These are phyloP conservation scores for Solanum clarkiae DNA, from an alignment of 257 asterid genomes.

Conservation along the genomic window DNA sequence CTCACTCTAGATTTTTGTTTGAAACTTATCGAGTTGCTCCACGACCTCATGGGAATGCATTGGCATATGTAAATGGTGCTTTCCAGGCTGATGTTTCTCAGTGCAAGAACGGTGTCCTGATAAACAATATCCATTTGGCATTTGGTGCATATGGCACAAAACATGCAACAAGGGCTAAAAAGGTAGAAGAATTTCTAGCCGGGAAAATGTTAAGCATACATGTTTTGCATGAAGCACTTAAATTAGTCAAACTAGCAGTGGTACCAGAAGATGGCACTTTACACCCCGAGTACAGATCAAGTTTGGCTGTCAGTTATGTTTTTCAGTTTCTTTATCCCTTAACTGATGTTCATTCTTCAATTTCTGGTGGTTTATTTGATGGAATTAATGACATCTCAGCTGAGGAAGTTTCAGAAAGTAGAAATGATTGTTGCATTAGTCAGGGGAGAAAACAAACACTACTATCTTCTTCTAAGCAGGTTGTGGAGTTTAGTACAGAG, in stretches of 20 bases:
- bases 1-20: conserved; percentile 22
- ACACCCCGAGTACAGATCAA: conserved; percentile 37
- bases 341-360: not conserved
- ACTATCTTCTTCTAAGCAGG: conserved; percentile 49
- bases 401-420: conserved; percentile 2
- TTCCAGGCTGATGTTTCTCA: conserved; percentile 42
- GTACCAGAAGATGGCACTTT: conserved; percentile 49
- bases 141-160: conserved; percentile 56
- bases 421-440: not conserved
- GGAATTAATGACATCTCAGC: conserved; percentile 1
- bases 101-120: conserved; percentile 13
- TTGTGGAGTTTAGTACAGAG: conserved; percentile 31
- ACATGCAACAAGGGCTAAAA: conserved; percentile 35
- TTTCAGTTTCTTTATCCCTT: conserved; percentile 42
- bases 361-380: conserved; percentile 1
- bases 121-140: conserved; percentile 24
- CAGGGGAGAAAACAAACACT: conserved; percentile 5
- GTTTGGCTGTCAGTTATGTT: conserved; percentile 47
- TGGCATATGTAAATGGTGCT: conserved; percentile 59
- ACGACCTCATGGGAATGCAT: conserved; percentile 61
- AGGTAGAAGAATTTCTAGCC: conserved; percentile 35
- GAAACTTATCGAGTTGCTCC: conserved; percentile 60
- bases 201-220: conserved; percentile 18
- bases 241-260: conserved; percentile 34
- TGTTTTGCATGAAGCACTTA: conserved; percentile 32